These are phyloP conservation scores for Fusarium miscanthi DNA, from an alignment of 2,329 filamentous ascomycete species.

Conservation along the genomic window DNA sequence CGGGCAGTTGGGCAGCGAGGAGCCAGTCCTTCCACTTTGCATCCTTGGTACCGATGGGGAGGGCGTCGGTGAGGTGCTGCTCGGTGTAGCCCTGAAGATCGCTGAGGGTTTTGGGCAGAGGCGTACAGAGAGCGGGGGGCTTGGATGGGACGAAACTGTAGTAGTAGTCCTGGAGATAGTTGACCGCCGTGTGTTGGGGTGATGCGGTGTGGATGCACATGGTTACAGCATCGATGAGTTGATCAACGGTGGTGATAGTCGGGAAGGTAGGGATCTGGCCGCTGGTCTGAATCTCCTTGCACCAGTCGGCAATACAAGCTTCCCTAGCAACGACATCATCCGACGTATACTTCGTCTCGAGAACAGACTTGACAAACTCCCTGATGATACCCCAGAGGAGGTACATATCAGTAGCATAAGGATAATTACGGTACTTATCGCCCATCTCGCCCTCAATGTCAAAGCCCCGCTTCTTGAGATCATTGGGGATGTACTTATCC, in stretches of 20 bases:
- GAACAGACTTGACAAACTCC: slow-evolving; percentile 19
- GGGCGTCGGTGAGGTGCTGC: slow-evolving; percentile 16
- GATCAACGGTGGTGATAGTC: slow-evolving; percentile 23
- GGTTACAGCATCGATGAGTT: slow-evolving; percentile 32
- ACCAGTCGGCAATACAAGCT: slow-evolving; percentile 4
- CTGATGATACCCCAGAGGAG: slow-evolving; percentile 14
- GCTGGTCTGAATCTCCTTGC: slow-evolving; percentile 17
- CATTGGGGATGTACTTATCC: slow-evolving; percentile 35
- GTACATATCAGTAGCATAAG: slow-evolving; percentile 22
- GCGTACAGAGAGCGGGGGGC: slow-evolving; percentile 22
- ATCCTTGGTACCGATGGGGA: slow-evolving; percentile 24
- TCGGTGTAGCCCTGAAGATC: slow-evolving; percentile 16
- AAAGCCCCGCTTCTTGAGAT: slow-evolving; percentile 37
- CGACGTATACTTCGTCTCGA: slow-evolving; percentile 17
- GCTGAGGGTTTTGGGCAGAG: slow-evolving; percentile 7
- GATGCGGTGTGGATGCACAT: slow-evolving; percentile 37
- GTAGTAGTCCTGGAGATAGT: slow-evolving; percentile 35
- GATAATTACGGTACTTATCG: slow-evolving; percentile 33
- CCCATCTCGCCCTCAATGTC: slow-evolving; percentile 12
- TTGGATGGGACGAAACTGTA: slow-evolving; percentile 33
- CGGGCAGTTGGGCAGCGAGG: slow-evolving; percentile 11
- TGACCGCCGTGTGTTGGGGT: slow-evolving; percentile 29
- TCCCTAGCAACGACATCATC: not conserved
- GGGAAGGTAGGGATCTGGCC: slow-evolving; percentile 23
- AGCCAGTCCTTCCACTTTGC: slow-evolving; percentile 37